Base-by-base conservation (phyloP, 2,329 filamentous ascomycete species). In the Ceratocystis colombiana region DNA sequence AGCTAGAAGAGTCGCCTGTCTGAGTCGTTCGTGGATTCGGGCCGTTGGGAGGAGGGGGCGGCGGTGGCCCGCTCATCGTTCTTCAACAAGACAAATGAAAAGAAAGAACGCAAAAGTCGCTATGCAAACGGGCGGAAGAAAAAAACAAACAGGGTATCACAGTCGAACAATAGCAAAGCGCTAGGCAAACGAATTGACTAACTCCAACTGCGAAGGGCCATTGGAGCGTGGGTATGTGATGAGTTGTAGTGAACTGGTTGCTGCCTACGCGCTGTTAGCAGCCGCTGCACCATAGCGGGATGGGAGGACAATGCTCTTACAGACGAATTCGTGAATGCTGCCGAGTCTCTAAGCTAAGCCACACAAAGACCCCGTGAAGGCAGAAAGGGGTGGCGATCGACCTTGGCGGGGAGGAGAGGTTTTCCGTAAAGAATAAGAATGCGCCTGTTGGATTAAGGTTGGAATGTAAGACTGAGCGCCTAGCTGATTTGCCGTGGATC, bases 1-100 rank as follows among this genome's bases (percentile, higher is more conserved):
- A 75, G 45, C 88, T 88, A n/a, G 79, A 75, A 46, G 84, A 80
- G 37, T 63, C 66, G 25, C 62, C 57, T 22, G 61, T 33, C 28
- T 63, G 44, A 64, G 84, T 81, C 22, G 83, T 84, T 74, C 87
- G 87, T 62, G 90, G 88, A 70, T 85, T 87, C 73, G 85, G 82
- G 76, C 91, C 90, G 77, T 96, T 91, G 69, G 90, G 90, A 57
- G 53, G 53, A 59, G 55, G 89, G 70, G 90, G 90, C 70, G 91
- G 91, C 69, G 88, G 88, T 71, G 83, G 80, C 69, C 76, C 77
- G 75, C 76, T 81, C 77, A 81, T 82, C 5, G 59, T 66, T 62
- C n/a, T 62, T 62, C 30, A 57, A 17, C 62, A 53, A 44, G 61
- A 20, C 61, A 20, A 62, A 46, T 20, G 28, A 63, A 50, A 63